Evolutionary conservation across 2,329 filamentous ascomycete species (phyloP), one percentile per base, ranked within the genome.

Genomic region (Ceratocystis harringtonii): DNA sequence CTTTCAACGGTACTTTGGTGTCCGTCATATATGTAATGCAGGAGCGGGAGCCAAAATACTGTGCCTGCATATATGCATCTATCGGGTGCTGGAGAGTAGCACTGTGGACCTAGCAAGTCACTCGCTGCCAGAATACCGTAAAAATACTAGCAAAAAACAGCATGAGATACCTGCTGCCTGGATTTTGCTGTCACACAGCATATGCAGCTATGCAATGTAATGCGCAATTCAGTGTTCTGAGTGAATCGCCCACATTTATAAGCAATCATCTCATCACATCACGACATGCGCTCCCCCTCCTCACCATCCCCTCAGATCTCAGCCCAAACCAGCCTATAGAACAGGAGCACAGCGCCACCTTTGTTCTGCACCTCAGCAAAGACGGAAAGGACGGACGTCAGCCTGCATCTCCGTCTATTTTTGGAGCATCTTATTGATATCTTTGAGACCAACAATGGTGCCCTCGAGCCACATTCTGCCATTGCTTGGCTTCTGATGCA

Each of bases 21-120:
- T 12, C 22, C 15, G 25, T 15, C n/a, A 58, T 58, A 32, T 58
- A 52, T 22, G 48, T 25, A 52, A 52, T 52, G 28, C 55, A 36
- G 8, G 28, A 8, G 28, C 55, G 28, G 55, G 28, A 58, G n/a
- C 30, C 19, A 58, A 58, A 36, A 10, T 50, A 50, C n/a, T 58
- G 55, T 58, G 28, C 55, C 55, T 58, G 55, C 55, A 58, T 58
- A 58, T 58, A 58, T 58, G 55, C 55, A 58, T 36, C 15, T 58
- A 58, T 12, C 48, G 19, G 22, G 48, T 52, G 6, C 5, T 25
- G 48, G 12, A 3, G 17, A 50, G 48, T 50, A 22, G 36, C 10
- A 41, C 36, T 50, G 10, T 28, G 15, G 19, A 52, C 17, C 48
- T 8, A 10, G 3, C 36, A 41, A 41, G 36, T 41, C 36, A 41